These are phyloP conservation scores for Thermothelomyces thermophilus DNA, from an alignment of 2,329 filamentous ascomycete genomes.

Conservation along the genomic window DNA sequence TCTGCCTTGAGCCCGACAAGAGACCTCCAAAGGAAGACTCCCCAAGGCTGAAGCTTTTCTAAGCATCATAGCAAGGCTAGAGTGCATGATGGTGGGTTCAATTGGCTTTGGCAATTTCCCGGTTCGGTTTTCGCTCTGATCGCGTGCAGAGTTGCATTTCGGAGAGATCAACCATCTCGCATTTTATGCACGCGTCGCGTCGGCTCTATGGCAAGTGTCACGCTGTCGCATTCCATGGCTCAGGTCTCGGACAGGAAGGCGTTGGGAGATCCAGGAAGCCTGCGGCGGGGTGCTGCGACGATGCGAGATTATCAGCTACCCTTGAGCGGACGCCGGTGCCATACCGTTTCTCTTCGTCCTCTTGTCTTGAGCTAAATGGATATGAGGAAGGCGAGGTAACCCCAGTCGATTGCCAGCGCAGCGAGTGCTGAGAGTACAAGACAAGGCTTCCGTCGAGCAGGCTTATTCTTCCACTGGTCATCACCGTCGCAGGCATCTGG, in stretches of 20 bases:
- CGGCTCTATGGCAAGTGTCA: constrained; percentile 9
- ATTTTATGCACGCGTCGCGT: background rate
- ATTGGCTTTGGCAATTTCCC: background rate
- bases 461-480: too few relatives aligned
- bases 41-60: background rate
- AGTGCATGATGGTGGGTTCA: background rate
- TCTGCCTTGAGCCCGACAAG: background rate
- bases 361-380: too few relatives aligned
- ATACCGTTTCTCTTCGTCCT: background rate
- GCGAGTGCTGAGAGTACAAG: too few relatives aligned
- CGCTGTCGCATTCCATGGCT: background rate
- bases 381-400: background rate
- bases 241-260: background rate
- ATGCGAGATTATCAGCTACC: background rate
- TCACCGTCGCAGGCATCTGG: background rate
- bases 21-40: constrained; percentile 5
- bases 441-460: too few relatives aligned
- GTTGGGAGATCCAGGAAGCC: background rate
- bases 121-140: background rate
- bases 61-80: constrained; percentile 1
- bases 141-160: background rate
- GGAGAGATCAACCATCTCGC: background rate
- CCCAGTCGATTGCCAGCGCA: background rate
- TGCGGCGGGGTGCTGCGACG: constrained; percentile 1
- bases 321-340: background rate